Base-by-base conservation (phyloP, 2,329 filamentous ascomycete species). In the Ophiostoma triangulosporum region DNA sequence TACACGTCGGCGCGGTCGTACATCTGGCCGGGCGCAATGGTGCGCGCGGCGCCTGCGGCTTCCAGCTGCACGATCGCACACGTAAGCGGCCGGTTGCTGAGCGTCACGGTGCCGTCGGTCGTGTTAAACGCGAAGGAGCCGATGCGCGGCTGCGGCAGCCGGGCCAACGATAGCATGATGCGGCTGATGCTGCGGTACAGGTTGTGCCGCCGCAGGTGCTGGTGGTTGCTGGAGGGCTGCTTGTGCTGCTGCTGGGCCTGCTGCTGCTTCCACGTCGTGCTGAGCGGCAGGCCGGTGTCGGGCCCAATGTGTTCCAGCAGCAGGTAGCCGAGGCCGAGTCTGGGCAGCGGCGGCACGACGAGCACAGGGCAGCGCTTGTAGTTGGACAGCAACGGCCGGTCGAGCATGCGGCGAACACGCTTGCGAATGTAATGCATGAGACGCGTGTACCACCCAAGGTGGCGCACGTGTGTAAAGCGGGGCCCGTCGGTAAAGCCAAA, bases 101-200 rank as follows among this genome's bases (percentile, higher is more conserved):
- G 31, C 5, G 33, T 6, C 7, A 56, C 43, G 9, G 53, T 53
- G 35, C 56, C 63, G 56, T 65, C 57, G 54, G 61, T 54, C 17
- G 46, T n/a, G 57, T 64, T 22, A 49, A 65, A 61, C 3, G 52
- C 53, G 31, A 64, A 64, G 29, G 62, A 45, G 14, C 58, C 63
- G 26, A 66, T 63, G n/a, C 61, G 60, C 6, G 62, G 58, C 32
- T 61, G 62, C 15, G 60, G 61, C 26, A 64, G 35, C n/a, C 59
- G 60, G 11, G 62, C 60, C 12, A 66, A 60, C 6, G 61, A 61
- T 24, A 66, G 56, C 53, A 66, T 62, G n/a, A 63, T 52, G 26
- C 57, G 59, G 11, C 62, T 58, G 51, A 68, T 57, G 43, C 60
- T 62, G 57, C 56, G 58, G 54, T 68, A 65, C 12, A 68, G 58